These are phyloP conservation scores for Omphalotus guepiniiformis DNA, from an alignment of 768 basidiomycete genomes.

Conservation along the genomic window DNA sequence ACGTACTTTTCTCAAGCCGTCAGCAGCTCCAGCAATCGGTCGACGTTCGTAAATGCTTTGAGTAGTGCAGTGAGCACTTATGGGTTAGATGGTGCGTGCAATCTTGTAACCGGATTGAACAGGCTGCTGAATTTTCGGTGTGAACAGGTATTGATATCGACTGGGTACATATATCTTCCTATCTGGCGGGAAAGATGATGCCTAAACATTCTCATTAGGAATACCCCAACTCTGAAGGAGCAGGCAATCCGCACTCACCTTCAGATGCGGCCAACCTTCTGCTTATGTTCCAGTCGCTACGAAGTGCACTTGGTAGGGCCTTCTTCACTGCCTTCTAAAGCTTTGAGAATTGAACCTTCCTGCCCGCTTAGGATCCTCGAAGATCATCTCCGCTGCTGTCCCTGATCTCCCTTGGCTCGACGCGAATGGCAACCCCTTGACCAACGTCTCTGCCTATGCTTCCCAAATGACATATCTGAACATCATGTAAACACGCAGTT, in stretches of 20 bases:
- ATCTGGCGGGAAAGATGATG: neutral
- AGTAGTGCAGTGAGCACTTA: slow-evolving; percentile 51
- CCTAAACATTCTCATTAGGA: slow-evolving; percentile 36
- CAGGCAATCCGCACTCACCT: slow-evolving; percentile 57
- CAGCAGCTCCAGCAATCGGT: slow-evolving; percentile 43
- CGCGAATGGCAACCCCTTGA: slow-evolving; percentile 55
- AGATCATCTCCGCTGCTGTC: slow-evolving; percentile 67
- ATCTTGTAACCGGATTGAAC: neutral
- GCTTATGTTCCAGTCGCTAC: slow-evolving; percentile 52
- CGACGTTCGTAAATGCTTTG: slow-evolving; percentile 55
- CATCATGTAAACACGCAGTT: too few relatives aligned
- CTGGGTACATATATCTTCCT: slow-evolving; percentile 36
- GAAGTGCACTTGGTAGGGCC: slow-evolving; percentile 44
- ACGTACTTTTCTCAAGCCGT: slow-evolving; percentile 60
- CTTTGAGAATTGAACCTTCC: too few relatives aligned
- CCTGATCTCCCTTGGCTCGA: slow-evolving; percentile 68
- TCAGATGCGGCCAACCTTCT: slow-evolving; percentile 63
- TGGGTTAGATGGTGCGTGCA: slow-evolving; percentile 60
- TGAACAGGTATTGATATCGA: slow-evolving; percentile 43
- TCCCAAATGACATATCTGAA: slow-evolving; percentile 60
- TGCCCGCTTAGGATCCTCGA: slow-evolving; percentile 35
- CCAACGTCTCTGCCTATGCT: slow-evolving; percentile 63
- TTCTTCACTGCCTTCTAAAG: neutral
- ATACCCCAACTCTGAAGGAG: slow-evolving; percentile 64
- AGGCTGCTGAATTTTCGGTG: neutral